A percentile compares a stretch with the other conserved stretches of the same genome.
Conservation (phyloP, 2,329 filamentous ascomycete species). For the Aspergillus candidus region DNA sequence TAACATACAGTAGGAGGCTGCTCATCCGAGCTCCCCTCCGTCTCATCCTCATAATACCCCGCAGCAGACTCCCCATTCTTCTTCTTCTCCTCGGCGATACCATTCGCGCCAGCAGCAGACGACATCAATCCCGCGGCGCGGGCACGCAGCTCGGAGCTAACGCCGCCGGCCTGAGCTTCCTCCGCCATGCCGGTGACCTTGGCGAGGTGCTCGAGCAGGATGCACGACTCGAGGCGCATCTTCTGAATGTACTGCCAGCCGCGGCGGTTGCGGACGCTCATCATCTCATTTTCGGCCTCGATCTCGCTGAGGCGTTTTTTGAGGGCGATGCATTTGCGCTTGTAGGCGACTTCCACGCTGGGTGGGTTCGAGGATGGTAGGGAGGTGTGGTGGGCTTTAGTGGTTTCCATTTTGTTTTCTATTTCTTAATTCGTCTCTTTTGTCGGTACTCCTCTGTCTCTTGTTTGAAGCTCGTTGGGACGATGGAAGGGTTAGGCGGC, state of each 20-base stretch:
- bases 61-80: slow-evolving; percentile 9
- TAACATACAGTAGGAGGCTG: slow-evolving; percentile 37
- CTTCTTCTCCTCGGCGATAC: slow-evolving; percentile 12
- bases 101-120: slow-evolving; percentile 20
- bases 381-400: slow-evolving; percentile 17
- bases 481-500: background rate
- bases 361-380: slow-evolving; percentile 57
- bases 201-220: slow-evolving; percentile 37
- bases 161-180: slow-evolving; percentile 28
- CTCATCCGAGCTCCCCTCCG: slow-evolving; percentile 40
- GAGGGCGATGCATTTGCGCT: slow-evolving; percentile 90
- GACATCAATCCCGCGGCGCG: slow-evolving; percentile 31
- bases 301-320: slow-evolving; percentile 88
- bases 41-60: slow-evolving; percentile 36
- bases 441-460: background rate
- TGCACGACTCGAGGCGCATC: slow-evolving; percentile 60
- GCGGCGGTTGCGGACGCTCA: slow-evolving; percentile 69
- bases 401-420: slow-evolving; percentile 23
- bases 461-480: background rate
- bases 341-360: slow-evolving; percentile 91
- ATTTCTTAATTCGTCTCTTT: background rate
- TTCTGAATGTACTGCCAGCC: slow-evolving; percentile 85
- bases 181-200: slow-evolving; percentile 39
- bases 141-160: slow-evolving; percentile 32
- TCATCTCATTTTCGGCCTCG: slow-evolving; percentile 82